Percentiles rank a stretch among this genome's conserved stretches.
These are phyloP conservation scores for Claviceps monticola DNA, from an alignment of 2,329 filamentous ascomycete species.

Conservation along the genomic window DNA sequence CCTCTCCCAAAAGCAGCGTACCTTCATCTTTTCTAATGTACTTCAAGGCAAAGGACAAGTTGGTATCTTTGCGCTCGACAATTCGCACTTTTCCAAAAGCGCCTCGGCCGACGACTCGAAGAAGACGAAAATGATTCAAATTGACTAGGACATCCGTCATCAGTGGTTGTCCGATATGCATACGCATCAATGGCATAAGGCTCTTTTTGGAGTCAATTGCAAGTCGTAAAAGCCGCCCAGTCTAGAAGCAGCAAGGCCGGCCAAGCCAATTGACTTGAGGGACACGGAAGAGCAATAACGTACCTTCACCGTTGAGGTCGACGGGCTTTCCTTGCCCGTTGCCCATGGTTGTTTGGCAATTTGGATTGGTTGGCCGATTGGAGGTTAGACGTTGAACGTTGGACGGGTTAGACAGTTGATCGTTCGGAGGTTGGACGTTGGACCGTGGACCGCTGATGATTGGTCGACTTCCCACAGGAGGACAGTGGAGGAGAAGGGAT, in stretches of 20 bases:
- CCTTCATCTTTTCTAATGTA: conserved; percentile 99
- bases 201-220: neutral
- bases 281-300: conserved; percentile 9
- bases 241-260: neutral
- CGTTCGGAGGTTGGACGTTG: too few species aligned
- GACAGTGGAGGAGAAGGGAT: conserved; percentile 11
- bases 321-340: conserved; percentile 91
- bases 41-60: conserved; percentile 87
- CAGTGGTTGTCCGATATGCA: neutral
- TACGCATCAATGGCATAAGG: neutral
- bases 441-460: too few species aligned
- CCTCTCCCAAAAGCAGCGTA: conserved; percentile 24
- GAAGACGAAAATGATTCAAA: conserved; percentile 89
- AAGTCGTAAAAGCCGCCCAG: neutral
- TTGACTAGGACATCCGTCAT: conserved; percentile 47
- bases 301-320: conserved; percentile 86
- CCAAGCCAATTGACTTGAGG: neutral
- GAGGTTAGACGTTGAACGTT: too few species aligned
- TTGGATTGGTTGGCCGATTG: too few species aligned
- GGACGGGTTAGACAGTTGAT: too few species aligned
- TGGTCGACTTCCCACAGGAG: conserved; percentile 7
- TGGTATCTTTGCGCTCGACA: conserved; percentile 92
- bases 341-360: conserved; percentile 57
- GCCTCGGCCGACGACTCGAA: conserved; percentile 92
- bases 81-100: conserved; percentile 98